Evolutionary conservation across 768 basidiomycete species (phyloP).

Genomic region (Calocybe cyanea): DNA sequence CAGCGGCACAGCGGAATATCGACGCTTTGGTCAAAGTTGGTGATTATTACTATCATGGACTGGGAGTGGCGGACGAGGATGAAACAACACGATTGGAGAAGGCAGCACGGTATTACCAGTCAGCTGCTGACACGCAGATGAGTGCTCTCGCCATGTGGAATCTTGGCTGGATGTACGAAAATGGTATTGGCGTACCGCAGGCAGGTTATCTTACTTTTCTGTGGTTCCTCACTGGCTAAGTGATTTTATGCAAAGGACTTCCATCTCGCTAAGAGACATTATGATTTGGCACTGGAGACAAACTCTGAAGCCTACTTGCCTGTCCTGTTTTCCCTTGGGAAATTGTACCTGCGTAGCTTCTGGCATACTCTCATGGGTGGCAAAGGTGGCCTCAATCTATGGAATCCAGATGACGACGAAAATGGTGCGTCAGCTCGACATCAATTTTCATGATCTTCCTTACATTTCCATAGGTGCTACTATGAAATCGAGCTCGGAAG

Average conservation of each 20-base stretch:
- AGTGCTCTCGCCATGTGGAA: constrained; percentile 99
- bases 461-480: constrained; percentile 8
- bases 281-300: constrained; percentile 85
- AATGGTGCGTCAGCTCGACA: constrained; percentile 24
- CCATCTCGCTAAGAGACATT: constrained; percentile 94
- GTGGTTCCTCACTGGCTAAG: neutral
- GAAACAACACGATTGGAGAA: constrained; percentile 72
- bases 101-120: constrained; percentile 91
- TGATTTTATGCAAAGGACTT: constrained; percentile 60
- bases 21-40: constrained; percentile 98
- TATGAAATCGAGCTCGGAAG: constrained; percentile 23
- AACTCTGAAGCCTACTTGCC: constrained; percentile 89
- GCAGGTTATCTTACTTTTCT: constrained; percentile 30
- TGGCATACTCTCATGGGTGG: constrained; percentile 81
- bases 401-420: constrained; percentile 56
- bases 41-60: constrained; percentile 92
- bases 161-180: constrained; percentile 99
- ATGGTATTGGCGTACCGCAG: constrained; percentile 87
- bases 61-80: constrained; percentile 71
- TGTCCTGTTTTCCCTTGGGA: constrained; percentile 74
- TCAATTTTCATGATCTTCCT: too few species aligned
- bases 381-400: constrained; percentile 61
- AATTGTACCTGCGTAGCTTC: constrained; percentile 77
- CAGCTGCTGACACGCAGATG: constrained; percentile 87
- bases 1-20: constrained; percentile 90